Evolutionary conservation across 2,329 filamentous ascomycete species (phyloP), one percentile per base, ranked within the genome.

Genomic region (Dryadomyces quercivorus): DNA sequence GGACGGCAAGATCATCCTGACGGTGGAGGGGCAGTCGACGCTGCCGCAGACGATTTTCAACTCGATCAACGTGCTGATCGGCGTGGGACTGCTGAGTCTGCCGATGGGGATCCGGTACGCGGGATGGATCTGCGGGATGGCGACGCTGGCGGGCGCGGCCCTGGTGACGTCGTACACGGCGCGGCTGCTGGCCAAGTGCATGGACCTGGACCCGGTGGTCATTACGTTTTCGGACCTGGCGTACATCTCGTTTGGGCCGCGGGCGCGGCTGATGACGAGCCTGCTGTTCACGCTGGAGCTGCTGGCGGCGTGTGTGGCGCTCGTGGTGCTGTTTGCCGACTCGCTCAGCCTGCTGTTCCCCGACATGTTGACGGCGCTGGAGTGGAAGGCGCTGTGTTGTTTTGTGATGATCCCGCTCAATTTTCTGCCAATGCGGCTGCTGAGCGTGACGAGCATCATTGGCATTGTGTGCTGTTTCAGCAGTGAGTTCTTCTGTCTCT

Each of bases 41-140:
- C 75, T 97, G 16, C 90, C 90, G 0, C 92, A 97, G 71, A 97
- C 92, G 7, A 80, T 96, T 58, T 95, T 97, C 75, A 98, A 98
- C 70, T 94, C 89, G 3, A 92, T 92, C 66, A 95, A 95, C 59
- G 88, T 94, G 51, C 73, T 96, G 56, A 92, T 96, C 58, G 91
- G 91, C 16, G 85, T 98, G 34, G 92, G 92, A 1, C 72, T 98
- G 34, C 76, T 98, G 51, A 94, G 88, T 67, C 73, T 98, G 53
- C 93, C 92, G 6, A 77, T 97, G 64, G 92, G 88, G 6, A 75
- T 97, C 63, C 88, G 84, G 63, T 90, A 95, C 67, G 84, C 88
- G 13, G 92, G 90, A 51, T 95, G 91, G 91, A 69, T 95, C 44
- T 80, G 89, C 58, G 93, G 93, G 52, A 76, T 95, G 63, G 59